These are phyloP conservation scores for Coelastrella sp. DNA, from an alignment of 139 green algal species.

Conservation along the genomic window DNA sequence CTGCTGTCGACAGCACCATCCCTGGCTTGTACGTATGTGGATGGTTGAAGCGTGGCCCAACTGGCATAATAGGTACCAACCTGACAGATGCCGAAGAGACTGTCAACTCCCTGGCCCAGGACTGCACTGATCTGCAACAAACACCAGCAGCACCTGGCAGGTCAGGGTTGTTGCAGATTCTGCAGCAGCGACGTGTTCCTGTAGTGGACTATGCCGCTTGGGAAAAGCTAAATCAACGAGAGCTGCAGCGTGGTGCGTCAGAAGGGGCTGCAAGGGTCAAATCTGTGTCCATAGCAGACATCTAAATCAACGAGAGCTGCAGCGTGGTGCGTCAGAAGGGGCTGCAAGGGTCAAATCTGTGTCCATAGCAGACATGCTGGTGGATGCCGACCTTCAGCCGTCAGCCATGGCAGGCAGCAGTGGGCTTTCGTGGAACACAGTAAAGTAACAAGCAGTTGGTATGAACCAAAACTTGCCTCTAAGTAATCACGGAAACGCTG, in stretches of 20 bases:
- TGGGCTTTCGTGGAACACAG: no score
- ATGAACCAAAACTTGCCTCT: no score
- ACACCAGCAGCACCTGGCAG: background rate
- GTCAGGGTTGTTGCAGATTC: slow-evolving; percentile 57
- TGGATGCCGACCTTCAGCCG: slow-evolving; percentile 1
- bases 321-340: slow-evolving; percentile 58
- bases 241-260: slow-evolving; percentile 62
- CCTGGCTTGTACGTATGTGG: slow-evolving; percentile 88
- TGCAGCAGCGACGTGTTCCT: slow-evolving; percentile 58
- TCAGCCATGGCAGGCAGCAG: no score
- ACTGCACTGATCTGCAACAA: slow-evolving; percentile 37
- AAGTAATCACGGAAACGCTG: no score
- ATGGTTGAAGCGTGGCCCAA: slow-evolving; percentile 91
- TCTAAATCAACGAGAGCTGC: slow-evolving; percentile 78
- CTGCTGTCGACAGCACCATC: slow-evolving; percentile 16
- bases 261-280: slow-evolving; percentile 80
- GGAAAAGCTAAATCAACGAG: slow-evolving; percentile 75
- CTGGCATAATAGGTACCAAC: slow-evolving; percentile 96
- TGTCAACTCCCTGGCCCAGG: slow-evolving; percentile 69
- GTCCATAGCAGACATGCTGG: slow-evolving; percentile 73
- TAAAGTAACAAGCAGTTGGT: no score
- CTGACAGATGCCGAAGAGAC: slow-evolving; percentile 88
- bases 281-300: slow-evolving; percentile 64
- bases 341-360: slow-evolving; percentile 79
- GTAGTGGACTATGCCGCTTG: slow-evolving; percentile 71